phyloP scores from a whole-genome alignment of 208 protist species.

The Naegleria lovaniensis region DNA sequence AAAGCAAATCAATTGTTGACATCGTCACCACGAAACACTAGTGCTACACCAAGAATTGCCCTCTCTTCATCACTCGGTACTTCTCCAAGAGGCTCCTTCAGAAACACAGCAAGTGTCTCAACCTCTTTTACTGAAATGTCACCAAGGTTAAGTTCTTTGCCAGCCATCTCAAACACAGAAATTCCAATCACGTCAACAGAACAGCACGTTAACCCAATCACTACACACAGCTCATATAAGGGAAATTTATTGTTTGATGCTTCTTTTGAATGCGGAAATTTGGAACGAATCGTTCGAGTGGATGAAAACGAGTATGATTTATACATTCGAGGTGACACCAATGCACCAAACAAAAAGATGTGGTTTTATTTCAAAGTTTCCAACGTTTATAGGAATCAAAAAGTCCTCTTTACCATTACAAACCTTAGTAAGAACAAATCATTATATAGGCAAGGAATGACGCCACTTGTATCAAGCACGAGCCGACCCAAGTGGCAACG shows the following conservation, averaged over 20 bases:
- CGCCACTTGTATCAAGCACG: slow-evolving; percentile 39
- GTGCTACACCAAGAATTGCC: no score
- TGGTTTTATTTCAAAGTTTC: slow-evolving; percentile 53
- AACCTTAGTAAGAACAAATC: slow-evolving; percentile 48
- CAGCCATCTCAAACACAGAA: no score
- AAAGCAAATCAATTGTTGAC: no score
- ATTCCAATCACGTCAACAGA: no score
- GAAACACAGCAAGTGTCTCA: no score
- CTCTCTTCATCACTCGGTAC: no score
- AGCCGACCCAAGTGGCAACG: slow-evolving; percentile 37
- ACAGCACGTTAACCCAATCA: background rate
- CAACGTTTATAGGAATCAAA: slow-evolving; percentile 40
- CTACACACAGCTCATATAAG: background rate
- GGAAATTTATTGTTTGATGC: background rate
- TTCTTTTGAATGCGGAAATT: background rate
- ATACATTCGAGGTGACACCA: slow-evolving; percentile 47
- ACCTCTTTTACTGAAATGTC: no score
- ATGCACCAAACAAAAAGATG: slow-evolving; percentile 45
- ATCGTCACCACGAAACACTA: no score
- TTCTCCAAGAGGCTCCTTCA: no score
- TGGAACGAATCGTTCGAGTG: background rate
- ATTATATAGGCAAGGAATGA: slow-evolving; percentile 51
- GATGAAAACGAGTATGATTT: slow-evolving; percentile 48
- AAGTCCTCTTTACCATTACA: slow-evolving; percentile 46
- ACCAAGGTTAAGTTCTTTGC: no score